phyloP scores from a whole-genome alignment of 2,329 filamentous ascomycete genomes.

The Xylariaceae sp. region DNA sequence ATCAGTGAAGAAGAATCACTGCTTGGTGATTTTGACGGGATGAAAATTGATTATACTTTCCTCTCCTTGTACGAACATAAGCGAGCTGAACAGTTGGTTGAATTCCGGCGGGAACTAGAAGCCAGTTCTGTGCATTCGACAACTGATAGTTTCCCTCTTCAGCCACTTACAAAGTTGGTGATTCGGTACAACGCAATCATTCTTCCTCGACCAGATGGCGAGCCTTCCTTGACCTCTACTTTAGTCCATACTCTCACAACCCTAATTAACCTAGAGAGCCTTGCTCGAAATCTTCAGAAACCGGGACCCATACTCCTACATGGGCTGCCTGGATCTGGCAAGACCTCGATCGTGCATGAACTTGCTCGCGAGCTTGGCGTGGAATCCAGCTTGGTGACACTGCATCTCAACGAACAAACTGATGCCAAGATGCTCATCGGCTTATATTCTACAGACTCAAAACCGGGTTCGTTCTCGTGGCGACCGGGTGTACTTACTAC shows the following conservation, averaged over 20 bases:
- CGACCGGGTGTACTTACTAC: slow-evolving; percentile 89
- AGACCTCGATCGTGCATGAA: slow-evolving; percentile 84
- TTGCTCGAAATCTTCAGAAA: slow-evolving; percentile 69
- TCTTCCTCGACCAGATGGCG: slow-evolving; percentile 63
- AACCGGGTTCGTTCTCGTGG: slow-evolving; percentile 90
- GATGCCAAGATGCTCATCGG: slow-evolving; percentile 96
- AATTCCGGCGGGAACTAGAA: slow-evolving; percentile 45
- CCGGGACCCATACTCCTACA: slow-evolving; percentile 77
- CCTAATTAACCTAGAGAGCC: slow-evolving; percentile 66
- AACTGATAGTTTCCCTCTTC: slow-evolving; percentile 32
- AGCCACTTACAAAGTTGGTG: slow-evolving; percentile 61
- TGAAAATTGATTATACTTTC: slow-evolving; percentile 77
- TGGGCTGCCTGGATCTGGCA: slow-evolving; percentile 84
- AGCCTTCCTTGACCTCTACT: slow-evolving; percentile 48
- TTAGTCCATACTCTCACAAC: slow-evolving; percentile 76
- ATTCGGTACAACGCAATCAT: slow-evolving; percentile 68
- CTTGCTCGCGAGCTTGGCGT: slow-evolving; percentile 79
- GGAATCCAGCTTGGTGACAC: slow-evolving; percentile 81
- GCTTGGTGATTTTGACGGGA: slow-evolving; percentile 74
- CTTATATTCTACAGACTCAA: slow-evolving; percentile 86
- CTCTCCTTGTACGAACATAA: slow-evolving; percentile 61
- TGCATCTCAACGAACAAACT: slow-evolving; percentile 97
- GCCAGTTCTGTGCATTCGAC: slow-evolving; percentile 23
- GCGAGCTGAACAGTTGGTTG: slow-evolving; percentile 50
- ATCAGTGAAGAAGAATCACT: slow-evolving; percentile 64